These are phyloP conservation scores for Capsicum chinense DNA, from an alignment of 257 asterid species.

Conservation along the genomic window DNA sequence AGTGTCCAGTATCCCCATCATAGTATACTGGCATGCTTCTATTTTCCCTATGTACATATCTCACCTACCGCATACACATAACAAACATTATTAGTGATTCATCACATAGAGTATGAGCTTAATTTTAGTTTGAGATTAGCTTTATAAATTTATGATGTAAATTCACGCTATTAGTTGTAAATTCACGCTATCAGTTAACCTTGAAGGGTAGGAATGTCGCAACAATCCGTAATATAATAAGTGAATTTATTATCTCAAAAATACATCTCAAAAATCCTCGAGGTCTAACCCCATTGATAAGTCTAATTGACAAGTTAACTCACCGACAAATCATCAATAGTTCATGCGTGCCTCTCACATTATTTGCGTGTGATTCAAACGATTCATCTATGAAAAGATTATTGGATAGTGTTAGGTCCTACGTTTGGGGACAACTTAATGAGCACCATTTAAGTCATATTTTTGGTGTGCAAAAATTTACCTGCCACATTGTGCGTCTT, in stretches of 20 bases:
- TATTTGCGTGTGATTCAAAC: not conserved
- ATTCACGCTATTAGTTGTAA: too few species aligned
- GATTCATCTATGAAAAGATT: not conserved
- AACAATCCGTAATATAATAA: not conserved
- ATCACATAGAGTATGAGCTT: not conserved
- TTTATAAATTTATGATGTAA: not conserved
- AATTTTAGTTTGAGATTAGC: not conserved
- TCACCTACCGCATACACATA: constrained; percentile 38
- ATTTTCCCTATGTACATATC: constrained; percentile 50
- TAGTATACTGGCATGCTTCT: constrained; percentile 59
- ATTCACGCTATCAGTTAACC: not conserved
- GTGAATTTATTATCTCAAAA: not conserved
- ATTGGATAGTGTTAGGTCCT: not conserved
- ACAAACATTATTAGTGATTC: not conserved
- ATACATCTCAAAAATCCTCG: not conserved
- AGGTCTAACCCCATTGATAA: not conserved
- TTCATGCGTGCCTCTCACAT: not conserved
- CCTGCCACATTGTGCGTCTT: too few species aligned
- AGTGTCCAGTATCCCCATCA: constrained; percentile 67
- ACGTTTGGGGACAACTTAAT: too few species aligned
- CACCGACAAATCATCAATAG: not conserved
- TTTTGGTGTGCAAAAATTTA: too few species aligned
- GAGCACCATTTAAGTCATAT: too few species aligned
- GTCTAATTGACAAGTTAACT: not conserved
- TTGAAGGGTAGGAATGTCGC: not conserved